Conservation (phyloP, 164 flowering plant species). For the Piper betle region DNA sequence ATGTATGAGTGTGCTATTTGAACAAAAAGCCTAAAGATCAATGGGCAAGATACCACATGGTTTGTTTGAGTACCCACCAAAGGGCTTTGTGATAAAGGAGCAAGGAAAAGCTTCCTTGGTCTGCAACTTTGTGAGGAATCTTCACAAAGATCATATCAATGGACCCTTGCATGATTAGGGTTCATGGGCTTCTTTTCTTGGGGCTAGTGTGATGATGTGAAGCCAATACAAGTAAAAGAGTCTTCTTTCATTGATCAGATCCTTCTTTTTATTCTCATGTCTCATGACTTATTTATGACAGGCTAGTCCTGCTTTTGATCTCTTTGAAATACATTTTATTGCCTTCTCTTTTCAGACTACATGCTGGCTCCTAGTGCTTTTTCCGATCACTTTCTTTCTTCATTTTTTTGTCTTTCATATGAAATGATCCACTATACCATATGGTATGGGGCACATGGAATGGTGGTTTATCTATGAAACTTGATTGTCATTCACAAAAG, state of each 20-base stretch:
- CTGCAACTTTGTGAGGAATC: constrained; percentile 3
- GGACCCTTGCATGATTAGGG: constrained; percentile 10
- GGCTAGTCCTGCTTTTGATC: not conserved
- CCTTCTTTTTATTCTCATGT: constrained; percentile 5
- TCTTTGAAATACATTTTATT: constrained; percentile 8
- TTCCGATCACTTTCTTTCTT: constrained; percentile 12
- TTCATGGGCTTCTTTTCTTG: constrained; percentile 3
- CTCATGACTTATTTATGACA: constrained; percentile 3
- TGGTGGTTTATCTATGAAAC: constrained; percentile 20
- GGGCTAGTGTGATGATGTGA: constrained; percentile 3
- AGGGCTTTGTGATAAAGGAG: constrained; percentile 3
- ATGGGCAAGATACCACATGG: constrained; percentile 6
- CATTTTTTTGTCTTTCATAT: constrained; percentile 35
- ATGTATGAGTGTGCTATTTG: not conserved
- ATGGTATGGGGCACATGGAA: constrained; percentile 35
- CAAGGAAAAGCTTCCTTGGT: constrained; percentile 1
- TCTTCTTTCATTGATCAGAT: constrained; percentile 6
- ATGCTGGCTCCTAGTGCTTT: constrained; percentile 10
- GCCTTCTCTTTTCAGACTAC: constrained; percentile 7
- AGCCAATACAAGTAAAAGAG: not conserved
- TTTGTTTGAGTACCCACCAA: constrained; percentile 2
- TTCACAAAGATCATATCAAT: constrained; percentile 3
- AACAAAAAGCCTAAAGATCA: not conserved
- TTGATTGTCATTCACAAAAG: constrained; percentile 21
- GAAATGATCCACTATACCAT: constrained; percentile 28